Evolutionary conservation across 106 monocot species (phyloP).

Genomic region (Posidonia australis): DNA sequence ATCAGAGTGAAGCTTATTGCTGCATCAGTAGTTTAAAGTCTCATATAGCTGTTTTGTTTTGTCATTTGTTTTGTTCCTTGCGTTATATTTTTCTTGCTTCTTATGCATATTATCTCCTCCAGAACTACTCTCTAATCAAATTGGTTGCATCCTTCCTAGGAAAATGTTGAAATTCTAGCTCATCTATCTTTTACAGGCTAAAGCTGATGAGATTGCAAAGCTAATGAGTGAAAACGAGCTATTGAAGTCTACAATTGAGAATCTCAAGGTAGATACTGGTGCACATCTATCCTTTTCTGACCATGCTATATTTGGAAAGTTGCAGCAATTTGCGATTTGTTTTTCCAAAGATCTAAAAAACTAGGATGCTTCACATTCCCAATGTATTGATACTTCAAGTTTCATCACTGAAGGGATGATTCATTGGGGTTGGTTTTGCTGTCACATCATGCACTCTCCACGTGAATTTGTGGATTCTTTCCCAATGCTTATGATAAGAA

Average conservation of each 20-base stretch:
- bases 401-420: background rate
- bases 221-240: conserved; percentile 94
- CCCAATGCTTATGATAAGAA: background rate
- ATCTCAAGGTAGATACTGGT: conserved; percentile 64
- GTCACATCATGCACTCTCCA: background rate
- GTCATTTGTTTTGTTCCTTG: no score
- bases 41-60: no score
- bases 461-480: background rate
- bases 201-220: conserved; percentile 96
- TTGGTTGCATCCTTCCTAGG: background rate
- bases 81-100: no score
- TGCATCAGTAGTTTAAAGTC: no score
- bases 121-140: no score
- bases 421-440: background rate
- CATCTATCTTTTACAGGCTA: conserved; percentile 44
- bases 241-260: conserved; percentile 68
- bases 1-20: no score
- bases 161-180: background rate
- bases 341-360: background rate
- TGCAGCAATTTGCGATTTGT: background rate
- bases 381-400: background rate
- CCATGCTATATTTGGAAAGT: background rate
- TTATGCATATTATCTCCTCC: no score
- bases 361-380: no score
- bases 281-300: background rate